Conservation (phyloP, 139 green algal genomes). For the Limnomonas spitsbergensis region DNA sequence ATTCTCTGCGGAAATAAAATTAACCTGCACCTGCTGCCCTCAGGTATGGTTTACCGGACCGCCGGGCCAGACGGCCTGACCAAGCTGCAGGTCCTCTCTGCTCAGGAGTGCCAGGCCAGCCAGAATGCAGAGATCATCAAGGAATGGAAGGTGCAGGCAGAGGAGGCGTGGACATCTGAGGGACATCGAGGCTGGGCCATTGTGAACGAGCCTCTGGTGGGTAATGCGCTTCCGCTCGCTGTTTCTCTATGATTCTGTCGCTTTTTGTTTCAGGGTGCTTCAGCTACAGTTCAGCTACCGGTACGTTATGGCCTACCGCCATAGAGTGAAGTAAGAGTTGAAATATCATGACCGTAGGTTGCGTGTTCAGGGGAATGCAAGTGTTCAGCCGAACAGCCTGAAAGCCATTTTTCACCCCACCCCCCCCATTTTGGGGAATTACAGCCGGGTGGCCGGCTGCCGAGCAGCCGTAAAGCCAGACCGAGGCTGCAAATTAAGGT, state of each 20-base stretch:
- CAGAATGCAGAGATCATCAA: slow-evolving; percentile 7
- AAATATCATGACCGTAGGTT: too few species aligned
- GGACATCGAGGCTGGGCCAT: slow-evolving; percentile 42
- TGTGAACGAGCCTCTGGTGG: slow-evolving; percentile 46
- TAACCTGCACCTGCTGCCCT: too few species aligned
- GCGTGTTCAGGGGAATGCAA: too few species aligned
- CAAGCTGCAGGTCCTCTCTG: slow-evolving; percentile 19
- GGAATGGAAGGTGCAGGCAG: slow-evolving; percentile 27
- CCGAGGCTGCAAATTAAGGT: too few species aligned
- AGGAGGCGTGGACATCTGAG: slow-evolving; percentile 30
- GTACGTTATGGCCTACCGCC: too few species aligned
- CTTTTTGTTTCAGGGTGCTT: neutral
- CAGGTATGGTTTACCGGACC: neutral
- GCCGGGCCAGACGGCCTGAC: neutral
- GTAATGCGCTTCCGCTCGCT: neutral
- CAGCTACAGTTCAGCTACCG: neutral
- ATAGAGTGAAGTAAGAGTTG: too few species aligned
- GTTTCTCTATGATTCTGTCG: neutral
- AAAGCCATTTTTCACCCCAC: too few species aligned
- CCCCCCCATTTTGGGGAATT: too few species aligned
- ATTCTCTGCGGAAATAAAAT: too few species aligned
- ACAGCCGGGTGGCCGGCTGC: too few species aligned
- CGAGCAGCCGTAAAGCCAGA: too few species aligned
- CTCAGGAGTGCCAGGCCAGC: slow-evolving; percentile 10
- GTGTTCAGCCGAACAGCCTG: too few species aligned